Conservation (phyloP, 2,329 filamentous ascomycete genomes). For the Colletotrichum euphorbiae region DNA sequence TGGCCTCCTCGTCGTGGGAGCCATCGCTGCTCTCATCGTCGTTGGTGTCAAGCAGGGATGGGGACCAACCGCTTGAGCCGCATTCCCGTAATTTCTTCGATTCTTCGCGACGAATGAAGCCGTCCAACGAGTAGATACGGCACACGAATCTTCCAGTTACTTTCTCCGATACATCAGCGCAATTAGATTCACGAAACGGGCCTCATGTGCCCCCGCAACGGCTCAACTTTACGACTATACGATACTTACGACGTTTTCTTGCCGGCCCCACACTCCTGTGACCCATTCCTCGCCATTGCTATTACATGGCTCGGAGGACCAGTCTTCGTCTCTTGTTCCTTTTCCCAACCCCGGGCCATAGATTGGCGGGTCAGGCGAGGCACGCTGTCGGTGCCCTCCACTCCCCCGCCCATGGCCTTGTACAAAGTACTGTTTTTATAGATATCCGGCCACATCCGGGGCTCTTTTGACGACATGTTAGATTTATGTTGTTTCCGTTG, state of each 20-base stretch:
- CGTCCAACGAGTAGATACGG: not conserved
- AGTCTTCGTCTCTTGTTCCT: not conserved
- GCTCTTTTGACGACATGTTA: not conserved
- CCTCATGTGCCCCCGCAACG: constrained; percentile 17
- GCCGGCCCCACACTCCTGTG: not conserved
- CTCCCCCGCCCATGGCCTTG: not conserved
- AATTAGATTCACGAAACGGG: constrained; percentile 30
- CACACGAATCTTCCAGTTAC: not conserved
- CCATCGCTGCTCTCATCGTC: constrained; percentile 63
- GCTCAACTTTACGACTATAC: constrained; percentile 36
- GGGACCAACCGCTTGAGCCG: constrained; percentile 44
- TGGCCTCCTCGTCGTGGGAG: constrained; percentile 65
- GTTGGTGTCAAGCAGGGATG: constrained; percentile 65
- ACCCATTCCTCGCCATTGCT: no score
- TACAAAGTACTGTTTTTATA: constrained; percentile 24
- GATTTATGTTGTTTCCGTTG: constrained; percentile 15
- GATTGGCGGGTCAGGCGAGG: not conserved
- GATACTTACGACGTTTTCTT: constrained; percentile 22
- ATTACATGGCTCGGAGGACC: not conserved
- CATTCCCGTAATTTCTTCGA: no score
- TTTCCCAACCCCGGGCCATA: not conserved
- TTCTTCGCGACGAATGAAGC: no score
- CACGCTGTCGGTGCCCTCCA: not conserved
- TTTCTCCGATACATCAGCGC: constrained; percentile 9
- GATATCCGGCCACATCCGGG: not conserved